Evolutionary conservation across 257 asterid genomes (phyloP).

Genomic region (Fraxinus americana): DNA sequence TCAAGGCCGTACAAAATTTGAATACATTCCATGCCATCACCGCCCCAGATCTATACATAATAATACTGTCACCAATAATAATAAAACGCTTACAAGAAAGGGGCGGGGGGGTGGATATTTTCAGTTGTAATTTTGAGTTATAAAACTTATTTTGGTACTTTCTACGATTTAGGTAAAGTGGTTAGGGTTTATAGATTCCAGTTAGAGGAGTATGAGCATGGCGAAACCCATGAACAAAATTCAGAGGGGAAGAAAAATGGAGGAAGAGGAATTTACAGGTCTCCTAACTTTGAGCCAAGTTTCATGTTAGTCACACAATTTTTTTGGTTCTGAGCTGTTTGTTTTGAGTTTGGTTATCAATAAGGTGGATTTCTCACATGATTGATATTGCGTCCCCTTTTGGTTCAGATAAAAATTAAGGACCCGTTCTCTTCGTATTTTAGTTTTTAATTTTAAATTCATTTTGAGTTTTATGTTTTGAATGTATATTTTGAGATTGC

Average conservation of each 20-base stretch:
- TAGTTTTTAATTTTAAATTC: no score
- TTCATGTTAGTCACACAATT: background rate
- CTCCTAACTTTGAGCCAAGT: background rate
- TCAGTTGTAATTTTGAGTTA: background rate
- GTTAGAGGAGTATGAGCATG: background rate
- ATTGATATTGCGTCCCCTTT: no score
- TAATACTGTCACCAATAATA: slow-evolving; percentile 6
- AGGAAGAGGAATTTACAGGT: background rate
- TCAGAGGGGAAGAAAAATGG: background rate
- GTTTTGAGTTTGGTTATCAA: no score
- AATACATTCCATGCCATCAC: slow-evolving; percentile 99
- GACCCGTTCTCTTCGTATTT: no score
- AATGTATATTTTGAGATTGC: no score
- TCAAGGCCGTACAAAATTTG: slow-evolving; percentile 91
- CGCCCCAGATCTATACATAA: slow-evolving; percentile 98
- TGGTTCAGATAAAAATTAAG: no score
- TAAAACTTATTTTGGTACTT: background rate
- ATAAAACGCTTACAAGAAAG: background rate
- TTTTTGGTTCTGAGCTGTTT: no score
- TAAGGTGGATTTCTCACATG: no score
- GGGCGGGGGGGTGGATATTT: background rate
- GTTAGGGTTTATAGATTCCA: background rate
- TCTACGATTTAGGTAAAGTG: background rate
- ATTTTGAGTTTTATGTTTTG: no score
- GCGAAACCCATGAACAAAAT: background rate